These are phyloP conservation scores for Didymella lethalis DNA, from an alignment of 2,329 filamentous ascomycete species.

Conservation along the genomic window DNA sequence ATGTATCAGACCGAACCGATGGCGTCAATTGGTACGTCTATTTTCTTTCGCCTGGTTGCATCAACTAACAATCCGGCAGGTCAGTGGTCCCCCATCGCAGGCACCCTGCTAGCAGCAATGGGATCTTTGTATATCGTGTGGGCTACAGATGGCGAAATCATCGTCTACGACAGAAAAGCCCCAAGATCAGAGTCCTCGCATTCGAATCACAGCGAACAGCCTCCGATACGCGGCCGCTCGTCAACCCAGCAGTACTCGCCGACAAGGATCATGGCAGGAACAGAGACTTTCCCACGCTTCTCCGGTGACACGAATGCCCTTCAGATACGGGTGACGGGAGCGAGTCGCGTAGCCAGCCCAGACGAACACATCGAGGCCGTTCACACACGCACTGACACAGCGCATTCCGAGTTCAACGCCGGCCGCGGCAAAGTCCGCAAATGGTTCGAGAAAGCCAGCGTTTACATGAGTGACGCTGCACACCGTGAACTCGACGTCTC, in stretches of 20 bases:
- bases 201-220: constrained; percentile 6
- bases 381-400: constrained; percentile 11
- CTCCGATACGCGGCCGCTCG: constrained; percentile 31
- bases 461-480: constrained; percentile 59
- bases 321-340: constrained; percentile 26
- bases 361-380: constrained; percentile 10
- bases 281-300: constrained; percentile 25
- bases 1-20: constrained; percentile 69
- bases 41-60: too few relatives aligned
- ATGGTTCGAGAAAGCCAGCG: constrained; percentile 54
- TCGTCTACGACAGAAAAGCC: background rate
- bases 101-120: constrained; percentile 64
- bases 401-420: constrained; percentile 21
- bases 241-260: constrained; percentile 8
- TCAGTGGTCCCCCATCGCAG: constrained; percentile 68
- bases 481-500: constrained; percentile 57
- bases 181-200: constrained; percentile 1
- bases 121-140: constrained; percentile 65
- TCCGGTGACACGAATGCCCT: constrained; percentile 26
- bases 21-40: constrained; percentile 59
- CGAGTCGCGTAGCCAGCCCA: constrained; percentile 8
- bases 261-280: background rate
- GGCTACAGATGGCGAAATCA: constrained; percentile 38
- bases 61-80: constrained; percentile 16
- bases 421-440: constrained; percentile 43